Percentiles rank a stretch among this genome's conserved stretches.
These are phyloP conservation scores for Fusarium sterilihyphosum DNA, from an alignment of 2,329 filamentous ascomycete species.

Conservation along the genomic window DNA sequence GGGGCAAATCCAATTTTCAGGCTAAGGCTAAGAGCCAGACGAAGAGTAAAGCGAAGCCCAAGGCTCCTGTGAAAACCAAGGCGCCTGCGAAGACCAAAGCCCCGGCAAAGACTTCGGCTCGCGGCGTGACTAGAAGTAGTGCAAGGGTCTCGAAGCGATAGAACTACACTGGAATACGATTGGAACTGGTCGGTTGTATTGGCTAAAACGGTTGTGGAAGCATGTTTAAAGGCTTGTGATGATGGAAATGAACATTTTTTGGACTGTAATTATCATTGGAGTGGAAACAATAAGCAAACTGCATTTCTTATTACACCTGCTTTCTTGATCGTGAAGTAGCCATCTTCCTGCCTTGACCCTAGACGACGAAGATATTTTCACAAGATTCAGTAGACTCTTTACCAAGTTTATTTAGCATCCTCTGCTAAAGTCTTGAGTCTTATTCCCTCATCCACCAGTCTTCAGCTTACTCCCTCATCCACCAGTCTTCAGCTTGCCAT, in stretches of 20 bases:
- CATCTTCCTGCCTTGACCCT: background rate
- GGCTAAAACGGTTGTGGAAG: background rate
- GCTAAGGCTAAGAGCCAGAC: constrained; percentile 13
- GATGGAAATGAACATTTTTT: constrained; percentile 17
- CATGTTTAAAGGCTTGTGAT: background rate
- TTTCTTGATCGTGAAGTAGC: background rate
- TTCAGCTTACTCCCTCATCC: background rate
- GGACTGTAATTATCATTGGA: background rate
- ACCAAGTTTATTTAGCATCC: background rate
- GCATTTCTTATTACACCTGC: background rate
- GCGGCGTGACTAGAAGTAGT: background rate
- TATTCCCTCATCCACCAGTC: background rate
- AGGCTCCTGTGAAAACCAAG: background rate
- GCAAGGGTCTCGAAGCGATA: background rate
- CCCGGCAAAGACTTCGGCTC: background rate
- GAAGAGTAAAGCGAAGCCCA: background rate
- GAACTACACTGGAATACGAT: too few relatives aligned
- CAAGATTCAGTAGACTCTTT: too few relatives aligned
- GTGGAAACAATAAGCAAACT: background rate
- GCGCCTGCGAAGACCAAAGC: background rate
- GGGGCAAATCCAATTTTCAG: background rate
- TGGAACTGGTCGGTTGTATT: background rate
- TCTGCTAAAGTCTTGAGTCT: background rate
- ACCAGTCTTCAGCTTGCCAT: background rate
- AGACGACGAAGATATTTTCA: rapidly evolving